Base-by-base conservation (phyloP, 148 eudicot genomes). In the Rhododendron vialii region DNA sequence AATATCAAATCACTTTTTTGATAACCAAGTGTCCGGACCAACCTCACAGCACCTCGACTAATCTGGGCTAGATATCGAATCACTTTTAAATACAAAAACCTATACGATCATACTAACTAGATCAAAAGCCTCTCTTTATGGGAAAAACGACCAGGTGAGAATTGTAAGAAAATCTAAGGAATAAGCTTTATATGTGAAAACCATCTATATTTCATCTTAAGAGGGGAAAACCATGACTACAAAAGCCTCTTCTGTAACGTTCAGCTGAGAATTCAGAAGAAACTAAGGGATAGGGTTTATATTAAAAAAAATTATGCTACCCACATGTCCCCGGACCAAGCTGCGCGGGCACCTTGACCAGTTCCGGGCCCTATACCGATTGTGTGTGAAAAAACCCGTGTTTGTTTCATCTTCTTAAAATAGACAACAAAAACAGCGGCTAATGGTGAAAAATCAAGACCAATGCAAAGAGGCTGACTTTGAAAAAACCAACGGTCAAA, bases 131-230 rank as follows among this genome's bases (percentile, higher is more conserved):
- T 18, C 51, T 22, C 43, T 45, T 83, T 36, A 75, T 61, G 7
- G 74, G 33, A 71, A 71, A 71, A 71, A 28, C 76, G 50, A 38
- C 81, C 87, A 71, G 77, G 57, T 13, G 30, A 82, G 73, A 45
- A 35, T 41, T 78, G 61, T 0, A 84, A 78, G 71, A 43, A 89
- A 86, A 82, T 38, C 22, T 28, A 53, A 17, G 48, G 63, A 85
- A 79, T 14, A 43, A 84, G 81, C 76, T 41, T 38, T 35, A 82
- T 38, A 82, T 51, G 71, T 81, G 78, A 85, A 86, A 83, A 84
- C 82, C 87, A 82, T 59, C 33, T 80, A 78, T 71, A 30, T 45
- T 75, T 88, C 61, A 73, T 82, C 86, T 85, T 84, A 89, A 84
- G 86, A 88, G 18, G 57, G 41, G 82, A 85, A 84, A 88, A 35